A percentile compares a stretch with the other conserved stretches of the same genome.
These are phyloP conservation scores for Tetracentron sinense DNA, from an alignment of 164 flowering plant species.

Conservation along the genomic window DNA sequence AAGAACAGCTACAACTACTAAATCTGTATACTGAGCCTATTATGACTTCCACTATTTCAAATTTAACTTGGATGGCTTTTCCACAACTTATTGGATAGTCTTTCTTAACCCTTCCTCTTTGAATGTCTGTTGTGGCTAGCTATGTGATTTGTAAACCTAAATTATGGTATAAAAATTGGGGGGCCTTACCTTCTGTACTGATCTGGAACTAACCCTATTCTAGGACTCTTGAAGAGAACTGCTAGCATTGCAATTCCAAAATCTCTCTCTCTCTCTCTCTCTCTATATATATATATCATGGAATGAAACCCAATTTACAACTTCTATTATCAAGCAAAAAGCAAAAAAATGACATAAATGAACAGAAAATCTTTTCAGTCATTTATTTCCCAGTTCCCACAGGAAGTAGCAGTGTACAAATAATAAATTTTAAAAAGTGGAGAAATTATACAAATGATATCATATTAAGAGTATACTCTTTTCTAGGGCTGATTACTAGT, in stretches of 20 bases:
- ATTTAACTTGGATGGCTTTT: too few species aligned
- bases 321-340: neutral
- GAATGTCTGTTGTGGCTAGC: neutral
- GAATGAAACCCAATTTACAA: neutral
- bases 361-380: neutral
- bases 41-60: neutral
- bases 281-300: neutral
- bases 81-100: too few species aligned
- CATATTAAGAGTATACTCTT: neutral
- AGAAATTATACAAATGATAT: neutral
- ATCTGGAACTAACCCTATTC: too few species aligned
- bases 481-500: slow-evolving; percentile 5
- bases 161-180: neutral
- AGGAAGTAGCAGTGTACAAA: neutral
- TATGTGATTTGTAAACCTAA: neutral
- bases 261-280: neutral
- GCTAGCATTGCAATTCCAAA: too few species aligned
- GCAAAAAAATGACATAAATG: neutral
- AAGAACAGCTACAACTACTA: too few species aligned
- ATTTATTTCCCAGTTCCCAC: neutral
- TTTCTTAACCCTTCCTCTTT: too few species aligned
- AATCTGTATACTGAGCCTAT: neutral
- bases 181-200: neutral
- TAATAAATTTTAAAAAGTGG: neutral
- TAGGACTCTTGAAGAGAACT: too few species aligned